Evolutionary conservation across 2,329 filamentous ascomycete genomes (phyloP).

Genomic region (Aspergillus unguis): DNA sequence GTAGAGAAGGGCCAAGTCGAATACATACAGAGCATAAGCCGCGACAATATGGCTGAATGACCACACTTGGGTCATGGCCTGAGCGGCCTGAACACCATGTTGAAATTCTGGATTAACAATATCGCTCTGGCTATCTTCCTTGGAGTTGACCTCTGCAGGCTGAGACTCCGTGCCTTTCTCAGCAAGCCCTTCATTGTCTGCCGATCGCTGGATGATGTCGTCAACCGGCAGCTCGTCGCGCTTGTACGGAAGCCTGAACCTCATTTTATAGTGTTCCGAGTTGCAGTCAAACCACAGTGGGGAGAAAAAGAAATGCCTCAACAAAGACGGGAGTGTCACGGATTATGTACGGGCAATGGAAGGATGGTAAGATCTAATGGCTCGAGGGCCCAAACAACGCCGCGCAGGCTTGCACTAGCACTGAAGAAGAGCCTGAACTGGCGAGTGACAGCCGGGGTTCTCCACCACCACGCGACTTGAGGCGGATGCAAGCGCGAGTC

Average conservation of each 20-base stretch:
- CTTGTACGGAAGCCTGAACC: slow-evolving; percentile 5
- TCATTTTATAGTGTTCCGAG: not conserved
- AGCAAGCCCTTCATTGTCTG: not conserved
- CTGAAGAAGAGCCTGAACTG: not conserved
- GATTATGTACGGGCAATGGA: too few species aligned
- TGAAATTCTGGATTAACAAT: slow-evolving; percentile 15
- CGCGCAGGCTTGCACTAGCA: not conserved
- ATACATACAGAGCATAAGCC: slow-evolving; percentile 32
- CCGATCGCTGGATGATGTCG: not conserved
- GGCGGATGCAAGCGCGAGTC: not conserved
- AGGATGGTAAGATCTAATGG: not conserved
- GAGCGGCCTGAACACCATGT: slow-evolving; percentile 16
- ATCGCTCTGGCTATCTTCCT: slow-evolving; percentile 8
- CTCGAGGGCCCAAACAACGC: slow-evolving; percentile 1
- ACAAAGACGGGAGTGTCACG: too few species aligned
- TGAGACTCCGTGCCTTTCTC: not conserved
- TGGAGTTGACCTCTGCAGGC: not conserved
- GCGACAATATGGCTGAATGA: slow-evolving; percentile 13
- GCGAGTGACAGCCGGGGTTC: not conserved
- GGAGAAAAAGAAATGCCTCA: too few species aligned
- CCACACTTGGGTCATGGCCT: slow-evolving; percentile 18
- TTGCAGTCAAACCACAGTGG: too few species aligned
- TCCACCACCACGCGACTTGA: not conserved
- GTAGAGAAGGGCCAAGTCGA: not conserved
- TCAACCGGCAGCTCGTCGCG: slow-evolving; percentile 7